Conservation (phyloP, 2,329 filamentous ascomycete species). For the Aspergillus flavus region DNA sequence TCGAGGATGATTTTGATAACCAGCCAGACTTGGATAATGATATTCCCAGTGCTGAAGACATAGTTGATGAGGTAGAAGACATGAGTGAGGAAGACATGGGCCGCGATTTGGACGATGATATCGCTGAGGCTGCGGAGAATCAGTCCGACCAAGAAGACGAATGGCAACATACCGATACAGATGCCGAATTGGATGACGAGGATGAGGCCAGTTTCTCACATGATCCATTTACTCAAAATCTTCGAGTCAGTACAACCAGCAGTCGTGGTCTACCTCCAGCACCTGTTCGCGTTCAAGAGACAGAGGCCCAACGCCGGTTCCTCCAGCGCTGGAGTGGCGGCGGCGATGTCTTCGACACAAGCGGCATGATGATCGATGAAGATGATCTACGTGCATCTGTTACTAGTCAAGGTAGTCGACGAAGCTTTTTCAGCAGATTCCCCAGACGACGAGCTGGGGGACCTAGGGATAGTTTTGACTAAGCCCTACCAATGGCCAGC, state of each 20-base stretch:
- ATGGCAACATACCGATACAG: constrained; percentile 79
- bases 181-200: constrained; percentile 60
- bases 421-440: constrained; percentile 41
- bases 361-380: constrained; percentile 37
- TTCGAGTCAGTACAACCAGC: constrained; percentile 39
- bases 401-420: constrained; percentile 35
- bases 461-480: constrained; percentile 58
- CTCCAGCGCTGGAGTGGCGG: constrained; percentile 44
- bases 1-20: constrained; percentile 46
- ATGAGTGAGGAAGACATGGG: constrained; percentile 62
- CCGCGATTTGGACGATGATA: constrained; percentile 70
- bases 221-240: constrained; percentile 29
- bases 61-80: constrained; percentile 41
- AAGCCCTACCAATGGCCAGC: not conserved
- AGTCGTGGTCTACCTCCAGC: constrained; percentile 34
- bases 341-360: constrained; percentile 39
- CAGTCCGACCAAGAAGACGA: constrained; percentile 54
- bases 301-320: constrained; percentile 43
- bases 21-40: constrained; percentile 59
- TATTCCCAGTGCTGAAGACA: constrained; percentile 57
- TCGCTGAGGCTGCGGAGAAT: constrained; percentile 60
- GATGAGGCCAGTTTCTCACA: constrained; percentile 34
- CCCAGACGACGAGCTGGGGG: constrained; percentile 42
- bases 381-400: constrained; percentile 39
- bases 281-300: constrained; percentile 32